phyloP scores from a whole-genome alignment of 2,329 filamentous ascomycete species.

The Fusarium continuum region DNA sequence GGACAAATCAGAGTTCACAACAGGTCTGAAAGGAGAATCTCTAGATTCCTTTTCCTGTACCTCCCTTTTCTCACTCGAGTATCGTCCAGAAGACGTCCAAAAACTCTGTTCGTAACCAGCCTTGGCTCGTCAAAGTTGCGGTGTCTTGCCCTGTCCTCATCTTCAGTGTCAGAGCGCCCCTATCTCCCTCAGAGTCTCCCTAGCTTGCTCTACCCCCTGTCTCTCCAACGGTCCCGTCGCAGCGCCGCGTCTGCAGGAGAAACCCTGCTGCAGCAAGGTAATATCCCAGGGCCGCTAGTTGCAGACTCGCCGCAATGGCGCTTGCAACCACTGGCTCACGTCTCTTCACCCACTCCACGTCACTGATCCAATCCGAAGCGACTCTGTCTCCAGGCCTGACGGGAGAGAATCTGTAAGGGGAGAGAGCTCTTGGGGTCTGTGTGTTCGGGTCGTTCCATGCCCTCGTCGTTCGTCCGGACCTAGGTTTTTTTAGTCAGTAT shows the following conservation, averaged over 20 bases:
- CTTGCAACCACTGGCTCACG: slow-evolving; percentile 43
- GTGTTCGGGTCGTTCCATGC: slow-evolving; percentile 32
- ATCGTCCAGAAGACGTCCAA: background rate
- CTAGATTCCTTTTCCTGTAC: slow-evolving; percentile 3
- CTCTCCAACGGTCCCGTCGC: slow-evolving; percentile 30
- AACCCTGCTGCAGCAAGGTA: slow-evolving; percentile 46
- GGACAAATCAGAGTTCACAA: slow-evolving; percentile 30
- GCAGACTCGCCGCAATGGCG: slow-evolving; percentile 42
- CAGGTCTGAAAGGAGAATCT: background rate
- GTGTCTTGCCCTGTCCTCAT: slow-evolving; percentile 20
- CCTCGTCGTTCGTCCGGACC: slow-evolving; percentile 21
- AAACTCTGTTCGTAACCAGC: background rate
- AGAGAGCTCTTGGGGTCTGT: slow-evolving; percentile 17
- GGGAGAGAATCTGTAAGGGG: slow-evolving; percentile 34
- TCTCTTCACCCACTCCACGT: slow-evolving; percentile 30
- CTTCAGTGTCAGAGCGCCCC: slow-evolving; percentile 24
- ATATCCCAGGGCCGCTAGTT: slow-evolving; percentile 45
- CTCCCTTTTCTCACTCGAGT: background rate
- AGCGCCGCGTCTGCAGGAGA: slow-evolving; percentile 42
- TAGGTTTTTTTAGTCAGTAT: slow-evolving; percentile 15
- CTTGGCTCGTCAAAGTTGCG: slow-evolving; percentile 23
- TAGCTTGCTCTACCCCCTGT: slow-evolving; percentile 18
- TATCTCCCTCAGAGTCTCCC: slow-evolving; percentile 29
- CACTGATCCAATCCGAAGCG: slow-evolving; percentile 27
- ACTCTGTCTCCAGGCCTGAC: background rate